These are phyloP conservation scores for Plasmodium coatneyi DNA, from an alignment of 169 alveolate species.

Conservation along the genomic window DNA sequence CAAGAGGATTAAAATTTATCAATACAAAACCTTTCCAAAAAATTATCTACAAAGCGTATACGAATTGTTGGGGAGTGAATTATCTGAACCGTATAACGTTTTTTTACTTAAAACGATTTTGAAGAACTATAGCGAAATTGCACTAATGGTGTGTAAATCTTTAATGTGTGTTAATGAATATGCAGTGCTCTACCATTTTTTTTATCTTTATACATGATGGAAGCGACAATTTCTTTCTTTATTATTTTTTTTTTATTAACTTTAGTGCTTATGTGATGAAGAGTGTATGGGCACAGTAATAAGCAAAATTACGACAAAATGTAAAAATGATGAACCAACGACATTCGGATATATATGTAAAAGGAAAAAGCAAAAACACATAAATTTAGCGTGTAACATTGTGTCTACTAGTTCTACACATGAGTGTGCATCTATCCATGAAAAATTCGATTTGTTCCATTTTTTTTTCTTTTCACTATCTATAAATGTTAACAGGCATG, in stretches of 20 bases:
- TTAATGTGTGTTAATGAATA: slow-evolving; percentile 2
- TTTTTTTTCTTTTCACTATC: slow-evolving; percentile 4
- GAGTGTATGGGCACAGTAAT: slow-evolving; percentile 70
- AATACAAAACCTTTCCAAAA: slow-evolving; percentile 68
- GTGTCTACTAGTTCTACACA: neutral
- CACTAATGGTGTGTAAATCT: slow-evolving; percentile 57
- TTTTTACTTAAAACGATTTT: slow-evolving; percentile 72
- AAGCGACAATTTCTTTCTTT: neutral
- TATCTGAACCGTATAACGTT: slow-evolving; percentile 73
- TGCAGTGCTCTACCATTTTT: neutral
- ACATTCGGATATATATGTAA: slow-evolving; percentile 76
- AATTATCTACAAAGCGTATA: slow-evolving; percentile 55
- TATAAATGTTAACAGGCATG: slow-evolving; percentile 61
- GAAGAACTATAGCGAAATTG: slow-evolving; percentile 49
- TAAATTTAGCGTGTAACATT: neutral
- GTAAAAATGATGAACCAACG: slow-evolving; percentile 59
- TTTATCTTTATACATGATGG: neutral
- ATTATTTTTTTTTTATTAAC: neutral
- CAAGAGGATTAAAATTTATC: slow-evolving; percentile 49
- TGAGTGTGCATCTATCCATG: slow-evolving; percentile 5
- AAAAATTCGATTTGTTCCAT: neutral
- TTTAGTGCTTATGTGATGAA: slow-evolving; percentile 50
- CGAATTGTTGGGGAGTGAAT: slow-evolving; percentile 49
- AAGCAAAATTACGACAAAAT: slow-evolving; percentile 54
- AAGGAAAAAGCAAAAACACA: neutral